Conservation (phyloP, 805 yeast species). For the Nakazawaea ernobii region DNA sequence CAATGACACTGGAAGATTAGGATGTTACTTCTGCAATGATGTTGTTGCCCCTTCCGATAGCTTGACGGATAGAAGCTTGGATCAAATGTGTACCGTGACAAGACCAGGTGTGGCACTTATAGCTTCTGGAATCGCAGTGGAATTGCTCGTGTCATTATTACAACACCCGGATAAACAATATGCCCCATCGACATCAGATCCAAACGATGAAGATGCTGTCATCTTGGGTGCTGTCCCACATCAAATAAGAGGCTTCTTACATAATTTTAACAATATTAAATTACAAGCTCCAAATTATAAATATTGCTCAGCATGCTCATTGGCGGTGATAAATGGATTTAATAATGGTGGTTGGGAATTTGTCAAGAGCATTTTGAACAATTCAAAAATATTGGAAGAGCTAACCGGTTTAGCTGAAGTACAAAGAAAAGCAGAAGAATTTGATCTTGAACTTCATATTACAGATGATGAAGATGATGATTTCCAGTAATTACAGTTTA, state of each 20-base stretch:
- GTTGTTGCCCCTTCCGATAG: conserved; percentile 92
- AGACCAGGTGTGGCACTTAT: conserved; percentile 91
- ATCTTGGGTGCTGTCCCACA: conserved; percentile 76
- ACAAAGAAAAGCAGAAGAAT: conserved; percentile 63
- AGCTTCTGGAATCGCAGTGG: conserved; percentile 86
- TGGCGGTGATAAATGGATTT: conserved; percentile 47
- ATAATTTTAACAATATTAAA: conserved; percentile 55
- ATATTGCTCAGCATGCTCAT: conserved; percentile 85
- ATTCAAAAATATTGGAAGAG: conserved; percentile 63
- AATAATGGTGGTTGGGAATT: conserved; percentile 69
- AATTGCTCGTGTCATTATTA: conserved; percentile 64
- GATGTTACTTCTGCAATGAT: conserved; percentile 95
- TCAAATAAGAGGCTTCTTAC: conserved; percentile 84
- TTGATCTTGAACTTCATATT: conserved; percentile 32
- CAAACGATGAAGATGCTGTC: conserved; percentile 22
- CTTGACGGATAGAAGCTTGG: conserved; percentile 80
- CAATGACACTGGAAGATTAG: conserved; percentile 41
- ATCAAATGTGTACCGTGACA: conserved; percentile 98
- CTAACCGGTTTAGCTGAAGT: conserved; percentile 74
- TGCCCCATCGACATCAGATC: conserved; percentile 31
- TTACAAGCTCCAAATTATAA: conserved; percentile 68
- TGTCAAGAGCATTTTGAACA: conserved; percentile 63
- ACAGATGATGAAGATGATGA: conserved; percentile 30
- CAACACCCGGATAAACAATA: conserved; percentile 55
- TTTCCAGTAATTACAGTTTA: conserved; percentile 4